phyloP scores from a whole-genome alignment of 2,329 filamentous ascomycete species.

The Xylaria multiplex region DNA sequence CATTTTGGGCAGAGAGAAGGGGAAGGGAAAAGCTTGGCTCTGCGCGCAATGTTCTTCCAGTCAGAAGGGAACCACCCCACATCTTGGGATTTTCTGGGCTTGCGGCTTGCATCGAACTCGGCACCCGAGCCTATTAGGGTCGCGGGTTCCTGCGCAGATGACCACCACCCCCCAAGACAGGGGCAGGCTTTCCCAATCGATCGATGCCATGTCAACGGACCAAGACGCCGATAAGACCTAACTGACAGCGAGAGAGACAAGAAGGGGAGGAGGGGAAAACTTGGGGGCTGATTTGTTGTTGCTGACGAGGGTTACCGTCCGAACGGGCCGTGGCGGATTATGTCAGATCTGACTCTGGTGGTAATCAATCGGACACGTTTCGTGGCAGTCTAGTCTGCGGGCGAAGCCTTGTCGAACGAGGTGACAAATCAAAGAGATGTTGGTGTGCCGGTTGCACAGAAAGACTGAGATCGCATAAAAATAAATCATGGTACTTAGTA shows the following conservation, averaged over 20 bases:
- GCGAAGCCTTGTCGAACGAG: slow-evolving; percentile 7
- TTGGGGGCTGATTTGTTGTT: slow-evolving; percentile 20
- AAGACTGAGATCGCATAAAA: background rate
- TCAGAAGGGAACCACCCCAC: slow-evolving; percentile 24
- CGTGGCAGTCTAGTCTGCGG: background rate
- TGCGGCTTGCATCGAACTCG: slow-evolving; percentile 26
- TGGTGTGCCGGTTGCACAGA: background rate
- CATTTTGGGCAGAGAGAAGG: background rate
- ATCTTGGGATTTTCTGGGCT: slow-evolving; percentile 1
- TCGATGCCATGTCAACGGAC: slow-evolving; percentile 45
- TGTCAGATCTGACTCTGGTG: slow-evolving; percentile 31
- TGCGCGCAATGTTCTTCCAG: slow-evolving; percentile 27
- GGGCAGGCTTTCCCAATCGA: slow-evolving; percentile 32
- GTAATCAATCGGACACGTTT: slow-evolving; percentile 10
- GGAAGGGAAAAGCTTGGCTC: slow-evolving; percentile 22
- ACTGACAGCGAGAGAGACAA: slow-evolving; percentile 12
- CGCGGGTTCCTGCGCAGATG: slow-evolving; percentile 52
- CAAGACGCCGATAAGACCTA: slow-evolving; percentile 30
- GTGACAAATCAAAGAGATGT: slow-evolving; percentile 27
- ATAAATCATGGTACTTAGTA: background rate
- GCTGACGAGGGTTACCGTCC: slow-evolving; percentile 35
- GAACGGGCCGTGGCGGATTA: slow-evolving; percentile 36
- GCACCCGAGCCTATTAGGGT: slow-evolving; percentile 48
- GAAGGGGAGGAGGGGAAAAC: background rate
- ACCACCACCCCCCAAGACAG: slow-evolving; percentile 42